A percentile compares a stretch with the other conserved stretches of the same genome.
Evolutionary conservation across 177 flowering plant species (phyloP).

Genomic region (Vitis hybrid): DNA sequence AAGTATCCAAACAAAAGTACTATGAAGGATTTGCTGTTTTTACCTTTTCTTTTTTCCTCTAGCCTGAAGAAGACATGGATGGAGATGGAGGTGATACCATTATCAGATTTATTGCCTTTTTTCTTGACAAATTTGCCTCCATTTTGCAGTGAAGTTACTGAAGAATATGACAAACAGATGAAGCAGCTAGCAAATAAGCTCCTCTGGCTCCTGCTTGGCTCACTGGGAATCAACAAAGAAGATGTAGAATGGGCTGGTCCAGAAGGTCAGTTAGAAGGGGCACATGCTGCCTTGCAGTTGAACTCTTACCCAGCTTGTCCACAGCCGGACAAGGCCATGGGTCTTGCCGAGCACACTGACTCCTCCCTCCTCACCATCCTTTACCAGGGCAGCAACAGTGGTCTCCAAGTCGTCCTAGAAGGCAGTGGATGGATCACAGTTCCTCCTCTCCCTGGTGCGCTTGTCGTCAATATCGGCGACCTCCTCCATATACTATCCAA

Average conservation of each 20-base stretch:
- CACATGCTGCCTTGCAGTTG: conserved; percentile 40
- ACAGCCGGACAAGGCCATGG: conserved; percentile 82
- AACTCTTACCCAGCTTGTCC: conserved; percentile 90
- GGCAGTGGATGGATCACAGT: conserved; percentile 73
- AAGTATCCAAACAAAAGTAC: too few species aligned
- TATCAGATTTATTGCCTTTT: neutral
- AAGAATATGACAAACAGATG: conserved; percentile 71
- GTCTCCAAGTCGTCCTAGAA: conserved; percentile 66
- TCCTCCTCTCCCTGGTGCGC: conserved; percentile 63
- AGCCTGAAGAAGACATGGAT: too few species aligned
- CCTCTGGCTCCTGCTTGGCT: conserved; percentile 59
- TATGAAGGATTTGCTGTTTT: too few species aligned
- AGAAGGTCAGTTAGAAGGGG: conserved; percentile 23
- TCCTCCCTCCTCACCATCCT: conserved; percentile 76
- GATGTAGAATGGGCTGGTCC: conserved; percentile 66
- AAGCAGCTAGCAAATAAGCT: conserved; percentile 53
- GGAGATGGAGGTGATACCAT: too few species aligned
- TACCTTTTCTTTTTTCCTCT: neutral
- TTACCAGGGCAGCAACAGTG: conserved; percentile 64
- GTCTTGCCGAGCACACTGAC: conserved; percentile 90
- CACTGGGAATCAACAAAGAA: conserved; percentile 52
- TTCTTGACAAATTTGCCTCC: neutral
- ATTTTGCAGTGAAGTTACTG: conserved; percentile 52
- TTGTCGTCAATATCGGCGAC: conserved; percentile 83
- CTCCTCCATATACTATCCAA: conserved; percentile 87